phyloP scores from a whole-genome alignment of 495 filamentous ascomycete genomes.

The Hypoxylon rickii region DNA sequence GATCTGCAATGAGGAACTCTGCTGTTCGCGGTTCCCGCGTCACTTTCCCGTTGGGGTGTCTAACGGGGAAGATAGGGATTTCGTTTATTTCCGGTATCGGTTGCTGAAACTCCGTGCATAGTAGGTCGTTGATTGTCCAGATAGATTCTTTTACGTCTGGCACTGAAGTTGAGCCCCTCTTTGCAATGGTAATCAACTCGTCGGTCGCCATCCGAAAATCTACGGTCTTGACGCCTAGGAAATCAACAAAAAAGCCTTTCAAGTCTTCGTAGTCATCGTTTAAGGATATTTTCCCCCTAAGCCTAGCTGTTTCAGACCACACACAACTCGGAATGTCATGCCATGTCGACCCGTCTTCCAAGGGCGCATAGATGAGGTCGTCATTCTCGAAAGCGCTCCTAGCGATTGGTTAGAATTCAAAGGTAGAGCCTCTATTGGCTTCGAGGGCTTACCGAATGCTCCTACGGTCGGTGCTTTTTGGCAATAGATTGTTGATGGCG shows the following conservation, averaged over 20 bases:
- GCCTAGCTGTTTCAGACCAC: neutral
- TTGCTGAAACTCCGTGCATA: too few relatives aligned
- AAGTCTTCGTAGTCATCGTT: neutral
- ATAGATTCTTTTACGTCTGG: constrained; percentile 42
- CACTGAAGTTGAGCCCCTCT: neutral
- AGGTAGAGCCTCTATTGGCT: neutral
- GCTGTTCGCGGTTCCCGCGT: constrained; percentile 5
- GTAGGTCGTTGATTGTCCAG: constrained; percentile 44
- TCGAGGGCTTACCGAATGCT: neutral
- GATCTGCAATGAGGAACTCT: constrained; percentile 47
- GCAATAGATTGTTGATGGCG: neutral
- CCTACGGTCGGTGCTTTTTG: neutral
- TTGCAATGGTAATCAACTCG: neutral
- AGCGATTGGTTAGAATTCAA: neutral
- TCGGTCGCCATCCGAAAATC: neutral
- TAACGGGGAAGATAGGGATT: constrained; percentile 38
- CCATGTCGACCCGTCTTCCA: neutral
- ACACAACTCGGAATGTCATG: neutral
- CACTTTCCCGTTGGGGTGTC: constrained; percentile 20
- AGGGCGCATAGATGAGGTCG: neutral
- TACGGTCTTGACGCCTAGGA: neutral
- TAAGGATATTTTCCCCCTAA: neutral
- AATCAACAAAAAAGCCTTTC: neutral
- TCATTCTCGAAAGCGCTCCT: neutral
- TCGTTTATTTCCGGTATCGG: constrained; percentile 16